Conservation (phyloP, 139 green algal genomes). For the Desmodesmus armatus region DNA sequence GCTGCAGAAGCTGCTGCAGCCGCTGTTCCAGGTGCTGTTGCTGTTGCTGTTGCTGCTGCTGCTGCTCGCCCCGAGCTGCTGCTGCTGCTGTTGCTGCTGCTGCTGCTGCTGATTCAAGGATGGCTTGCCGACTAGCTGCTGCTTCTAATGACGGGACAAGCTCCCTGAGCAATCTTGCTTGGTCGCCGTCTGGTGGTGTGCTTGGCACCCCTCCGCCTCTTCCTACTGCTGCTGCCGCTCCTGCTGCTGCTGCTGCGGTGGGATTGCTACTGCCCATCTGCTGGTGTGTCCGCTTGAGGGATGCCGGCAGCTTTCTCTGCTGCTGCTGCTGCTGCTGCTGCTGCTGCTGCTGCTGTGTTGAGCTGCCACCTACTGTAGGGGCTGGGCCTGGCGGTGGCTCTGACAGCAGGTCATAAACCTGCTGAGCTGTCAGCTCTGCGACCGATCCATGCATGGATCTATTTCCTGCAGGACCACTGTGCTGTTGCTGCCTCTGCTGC, state of each 20-base stretch:
- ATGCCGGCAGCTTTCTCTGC: not conserved
- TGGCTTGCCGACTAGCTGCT: not conserved
- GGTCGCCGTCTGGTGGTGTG: not conserved
- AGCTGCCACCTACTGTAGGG: too few species aligned
- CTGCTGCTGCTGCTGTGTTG: not conserved
- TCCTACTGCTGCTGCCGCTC: not conserved
- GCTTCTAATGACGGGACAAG: not conserved
- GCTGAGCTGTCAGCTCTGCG: too few species aligned
- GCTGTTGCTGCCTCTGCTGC: not conserved
- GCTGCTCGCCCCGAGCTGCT: not conserved
- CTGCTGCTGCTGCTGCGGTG: not conserved
- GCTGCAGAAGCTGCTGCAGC: slow-evolving; percentile 6
- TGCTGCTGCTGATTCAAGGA: not conserved
- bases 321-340: slow-evolving; percentile 6
- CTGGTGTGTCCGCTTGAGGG: not conserved
- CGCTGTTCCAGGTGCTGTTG: not conserved
- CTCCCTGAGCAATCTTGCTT: not conserved
- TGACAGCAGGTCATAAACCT: too few species aligned
- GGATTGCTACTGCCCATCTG: not conserved
- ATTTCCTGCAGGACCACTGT: too few species aligned
- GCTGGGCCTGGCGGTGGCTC: too few species aligned
- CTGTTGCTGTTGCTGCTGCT: not conserved
- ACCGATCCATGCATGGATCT: too few species aligned
- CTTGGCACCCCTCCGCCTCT: slow-evolving; percentile 15
- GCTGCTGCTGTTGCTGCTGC: not conserved